Evolutionary conservation across 2,329 filamentous ascomycete species (phyloP), one percentile per base, ranked within the genome.

Genomic region (Endoconidiophora polonica): DNA sequence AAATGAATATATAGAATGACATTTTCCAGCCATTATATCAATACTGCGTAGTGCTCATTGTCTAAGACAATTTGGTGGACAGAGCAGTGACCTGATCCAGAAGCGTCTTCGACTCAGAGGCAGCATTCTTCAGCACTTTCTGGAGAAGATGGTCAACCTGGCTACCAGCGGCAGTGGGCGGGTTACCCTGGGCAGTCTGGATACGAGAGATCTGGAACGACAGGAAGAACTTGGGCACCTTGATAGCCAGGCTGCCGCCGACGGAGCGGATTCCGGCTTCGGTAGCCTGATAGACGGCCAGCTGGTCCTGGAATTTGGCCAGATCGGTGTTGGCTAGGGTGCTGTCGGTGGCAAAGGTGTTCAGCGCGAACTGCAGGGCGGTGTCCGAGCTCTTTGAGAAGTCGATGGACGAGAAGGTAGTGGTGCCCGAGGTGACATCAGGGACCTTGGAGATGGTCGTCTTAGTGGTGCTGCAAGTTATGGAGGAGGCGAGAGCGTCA

Each of bases 181-280:
- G 60, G 47, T 69, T 71, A 0, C 76, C 75, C 62, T 77, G 72
- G 0, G 76, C 76, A 0, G 73, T 75, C 61, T 74, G 66, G 55
- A 79, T 77, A 20, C 75, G 65, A 39, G 70, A 69, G 33, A 78
- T 67, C 61, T 79, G 76, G 59, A 77, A 72, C 53, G 69, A 63
- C 40, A 79, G 59, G 60, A 79, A 79, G 68, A 79, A 79, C 61
- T 79, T 79, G 54, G 76, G 76, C 4, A 73, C 71, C 61, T 79
- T 78, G 62, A 79, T 72, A 2, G 66, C 70, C 16, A 79, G 62
- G 50, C 58, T 66, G 2, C 74, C 75, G 7, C 67, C 70, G 5
- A 69, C 68, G 20, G 69, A 73, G 18, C 75, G 65, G 45, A 79
- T 64, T 1, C 73, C 76, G 1, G 72, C 74, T 60, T 79, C 76